Evolutionary conservation across 495 filamentous ascomycete species (phyloP), one percentile per base, ranked within the genome.

Genomic region (Emericellopsis terricola): DNA sequence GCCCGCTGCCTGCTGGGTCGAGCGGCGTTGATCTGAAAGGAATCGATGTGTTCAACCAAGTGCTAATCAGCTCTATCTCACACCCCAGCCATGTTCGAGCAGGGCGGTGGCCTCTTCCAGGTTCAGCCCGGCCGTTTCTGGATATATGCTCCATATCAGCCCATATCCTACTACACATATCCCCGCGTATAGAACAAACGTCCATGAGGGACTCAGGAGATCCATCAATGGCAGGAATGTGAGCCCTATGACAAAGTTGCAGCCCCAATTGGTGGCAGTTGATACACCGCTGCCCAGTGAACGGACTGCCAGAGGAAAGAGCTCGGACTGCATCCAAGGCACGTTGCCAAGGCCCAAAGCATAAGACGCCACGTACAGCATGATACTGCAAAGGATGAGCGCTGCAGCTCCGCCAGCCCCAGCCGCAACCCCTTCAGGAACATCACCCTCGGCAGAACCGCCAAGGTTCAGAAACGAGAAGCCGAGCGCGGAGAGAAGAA

Each of bases 241-340:
- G 29, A 86, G 58, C 1, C 84, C 85, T 8, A 94, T 69, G n/a
- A 91, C 49, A 41, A 86, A 83, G 52, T 94, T 94, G 3, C 75
- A 73, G 11, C 66, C 68, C 86, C 86, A 94, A 41, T 94, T 93
- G 3, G 80, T 87, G 2, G 78, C 75, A 11, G 85, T 94, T 1
- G 81, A 73, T n/a, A 91, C 43, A 0, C 73, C 74, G 19, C 80
- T 86, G 4, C 86, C 86, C 2, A 91, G 47, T 0, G 77, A 78
- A 19, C 86, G 79, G 6, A 92, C 81, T 29, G 69, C 71, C 41
- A 93, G 65, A 5, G 84, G 74, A 46, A 94, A 93, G 11, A 94
- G 69, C 57, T 94, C 86, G 41, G 71, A 76, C 50, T 92, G 83
- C 59, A 87, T 83, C 86, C 86, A 94, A 1, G 86, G 85, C 2